Conservation (phyloP, 2,329 filamentous ascomycete genomes). For the Aspergillus neoniger region DNA sequence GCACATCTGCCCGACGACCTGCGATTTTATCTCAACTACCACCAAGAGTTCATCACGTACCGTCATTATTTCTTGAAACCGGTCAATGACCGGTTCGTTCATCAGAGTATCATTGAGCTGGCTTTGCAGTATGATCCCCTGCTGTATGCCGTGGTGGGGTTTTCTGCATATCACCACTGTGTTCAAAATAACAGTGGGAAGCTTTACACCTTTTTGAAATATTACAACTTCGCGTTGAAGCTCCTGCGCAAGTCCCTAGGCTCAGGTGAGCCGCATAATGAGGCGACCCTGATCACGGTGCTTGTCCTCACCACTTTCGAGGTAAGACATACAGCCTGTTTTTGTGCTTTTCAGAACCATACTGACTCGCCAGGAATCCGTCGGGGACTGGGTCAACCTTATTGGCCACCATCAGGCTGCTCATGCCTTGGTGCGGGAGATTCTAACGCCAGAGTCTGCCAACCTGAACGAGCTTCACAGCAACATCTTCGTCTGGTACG, state of each 20-base stretch:
- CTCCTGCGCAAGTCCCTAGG: constrained; percentile 72
- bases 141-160: constrained; percentile 82
- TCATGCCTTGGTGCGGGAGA: constrained; percentile 72
- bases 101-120: constrained; percentile 67
- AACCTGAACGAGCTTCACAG: constrained; percentile 70
- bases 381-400: constrained; percentile 93
- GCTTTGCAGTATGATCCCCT: constrained; percentile 78
- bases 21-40: constrained; percentile 77
- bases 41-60: constrained; percentile 72
- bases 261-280: constrained; percentile 67
- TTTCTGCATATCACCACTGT: constrained; percentile 83
- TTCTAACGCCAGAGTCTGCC: constrained; percentile 76
- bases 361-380: constrained; percentile 67
- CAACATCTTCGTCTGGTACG: constrained; percentile 83
- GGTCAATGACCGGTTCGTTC: constrained; percentile 73
- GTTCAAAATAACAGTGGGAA: constrained; percentile 69
- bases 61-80: constrained; percentile 80
- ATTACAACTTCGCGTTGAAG: constrained; percentile 86
- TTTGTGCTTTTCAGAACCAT: neutral
- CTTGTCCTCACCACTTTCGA: constrained; percentile 92
- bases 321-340: constrained; percentile 53
- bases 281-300: constrained; percentile 80
- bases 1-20: constrained; percentile 61
- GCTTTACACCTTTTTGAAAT: constrained; percentile 79
- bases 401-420: constrained; percentile 92